Percentiles rank a stretch among this genome's conserved stretches.
These are phyloP conservation scores for Serendipita indica DNA, from an alignment of 768 basidiomycete genomes.

Conservation along the genomic window DNA sequence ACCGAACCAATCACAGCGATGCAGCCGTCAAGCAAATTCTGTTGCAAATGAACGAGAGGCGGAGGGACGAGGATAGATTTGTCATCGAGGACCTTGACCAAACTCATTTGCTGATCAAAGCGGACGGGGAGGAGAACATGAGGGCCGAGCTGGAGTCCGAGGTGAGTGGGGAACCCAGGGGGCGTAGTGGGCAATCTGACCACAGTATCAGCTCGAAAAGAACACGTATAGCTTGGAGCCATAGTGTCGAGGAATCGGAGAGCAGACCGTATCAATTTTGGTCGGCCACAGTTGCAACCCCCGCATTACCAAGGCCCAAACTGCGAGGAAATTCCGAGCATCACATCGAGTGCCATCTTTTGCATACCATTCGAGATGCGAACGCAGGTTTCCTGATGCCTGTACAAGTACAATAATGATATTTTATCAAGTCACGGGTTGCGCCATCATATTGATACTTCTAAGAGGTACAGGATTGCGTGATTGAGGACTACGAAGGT, in stretches of 20 bases:
- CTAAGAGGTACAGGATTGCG: too few relatives aligned
- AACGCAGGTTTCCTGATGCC: not conserved
- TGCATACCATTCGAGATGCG: not conserved
- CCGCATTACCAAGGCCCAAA: not conserved
- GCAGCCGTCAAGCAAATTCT: constrained; percentile 83
- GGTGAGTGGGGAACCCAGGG: constrained; percentile 28
- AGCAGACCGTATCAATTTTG: too few relatives aligned
- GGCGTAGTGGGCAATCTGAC: not conserved
- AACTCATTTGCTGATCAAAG: constrained; percentile 66
- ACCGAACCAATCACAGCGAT: constrained; percentile 43
- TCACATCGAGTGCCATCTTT: not conserved
- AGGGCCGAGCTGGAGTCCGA: constrained; percentile 58
- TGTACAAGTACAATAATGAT: not conserved
- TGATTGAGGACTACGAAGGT: not conserved
- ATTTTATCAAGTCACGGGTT: not conserved
- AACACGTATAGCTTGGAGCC: constrained; percentile 43
- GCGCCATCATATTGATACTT: too few relatives aligned
- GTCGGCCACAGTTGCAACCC: not conserved
- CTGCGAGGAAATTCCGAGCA: not conserved
- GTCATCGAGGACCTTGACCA: constrained; percentile 82
- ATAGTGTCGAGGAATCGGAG: not conserved
- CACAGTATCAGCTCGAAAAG: constrained; percentile 52
- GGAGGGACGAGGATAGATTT: constrained; percentile 34
- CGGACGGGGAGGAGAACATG: constrained; percentile 65
- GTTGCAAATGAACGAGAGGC: constrained; percentile 64